A percentile compares a stretch with the other conserved stretches of the same genome.
These are phyloP conservation scores for Canariomyces notabilis DNA, from an alignment of 2,329 filamentous ascomycete genomes.

Conservation along the genomic window DNA sequence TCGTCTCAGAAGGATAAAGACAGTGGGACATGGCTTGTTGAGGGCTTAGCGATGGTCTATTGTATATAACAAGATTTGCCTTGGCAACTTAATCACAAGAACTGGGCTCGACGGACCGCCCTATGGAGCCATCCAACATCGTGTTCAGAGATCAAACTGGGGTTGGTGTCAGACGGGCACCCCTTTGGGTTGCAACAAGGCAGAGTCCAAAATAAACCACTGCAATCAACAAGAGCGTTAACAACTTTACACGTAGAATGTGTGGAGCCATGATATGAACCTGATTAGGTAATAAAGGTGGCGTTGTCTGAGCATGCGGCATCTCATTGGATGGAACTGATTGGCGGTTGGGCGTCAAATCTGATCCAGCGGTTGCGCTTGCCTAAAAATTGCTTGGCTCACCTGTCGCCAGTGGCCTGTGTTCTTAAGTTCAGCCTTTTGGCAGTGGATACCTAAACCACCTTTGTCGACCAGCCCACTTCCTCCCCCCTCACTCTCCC, in stretches of 20 bases:
- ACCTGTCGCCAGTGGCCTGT: constrained; percentile 10
- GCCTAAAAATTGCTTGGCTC: constrained; percentile 22
- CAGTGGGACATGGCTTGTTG: too few species aligned
- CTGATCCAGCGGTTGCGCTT: constrained; percentile 11
- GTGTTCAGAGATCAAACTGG: too few species aligned
- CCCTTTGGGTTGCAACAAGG: neutral
- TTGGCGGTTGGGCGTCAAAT: constrained; percentile 21
- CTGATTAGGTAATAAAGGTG: constrained; percentile 12
- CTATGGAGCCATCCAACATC: too few species aligned
- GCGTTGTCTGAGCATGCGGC: constrained; percentile 14
- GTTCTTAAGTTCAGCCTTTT: constrained; percentile 19
- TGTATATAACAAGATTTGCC: too few species aligned
- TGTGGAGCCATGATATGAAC: neutral
- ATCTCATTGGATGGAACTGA: neutral
- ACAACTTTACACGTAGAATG: neutral
- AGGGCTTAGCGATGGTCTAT: too few species aligned
- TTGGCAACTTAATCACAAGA: too few species aligned
- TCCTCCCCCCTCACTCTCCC: constrained; percentile 20
- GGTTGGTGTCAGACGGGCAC: too few species aligned
- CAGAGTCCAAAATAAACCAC: too few species aligned
- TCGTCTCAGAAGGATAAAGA: too few species aligned
- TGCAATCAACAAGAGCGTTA: too few species aligned
- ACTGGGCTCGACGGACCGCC: too few species aligned
- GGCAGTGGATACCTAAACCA: constrained; percentile 15
- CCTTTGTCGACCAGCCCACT: constrained; percentile 24